These are phyloP conservation scores for Penicillium maclennaniae DNA, from an alignment of 495 filamentous ascomycete species.

Conservation along the genomic window DNA sequence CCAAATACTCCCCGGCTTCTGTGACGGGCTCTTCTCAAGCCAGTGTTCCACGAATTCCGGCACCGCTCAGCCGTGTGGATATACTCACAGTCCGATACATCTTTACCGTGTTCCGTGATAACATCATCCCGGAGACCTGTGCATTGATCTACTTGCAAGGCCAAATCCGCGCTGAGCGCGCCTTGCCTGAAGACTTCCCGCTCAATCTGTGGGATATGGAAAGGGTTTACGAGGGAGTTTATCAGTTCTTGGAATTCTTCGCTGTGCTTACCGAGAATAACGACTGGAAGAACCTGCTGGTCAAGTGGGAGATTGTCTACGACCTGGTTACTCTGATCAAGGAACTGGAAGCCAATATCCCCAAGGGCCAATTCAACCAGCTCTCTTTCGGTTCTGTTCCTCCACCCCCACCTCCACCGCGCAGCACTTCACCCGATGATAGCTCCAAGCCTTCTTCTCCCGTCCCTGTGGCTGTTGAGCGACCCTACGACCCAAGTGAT, in stretches of 20 bases:
- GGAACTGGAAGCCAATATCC: conserved; percentile 79
- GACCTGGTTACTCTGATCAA: conserved; percentile 82
- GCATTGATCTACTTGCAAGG: conserved; percentile 90
- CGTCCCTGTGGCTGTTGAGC: conserved; percentile 52
- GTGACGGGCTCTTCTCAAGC: conserved; percentile 40
- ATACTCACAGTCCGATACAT: conserved; percentile 78
- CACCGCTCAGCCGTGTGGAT: conserved; percentile 50
- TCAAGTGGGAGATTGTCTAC: conserved; percentile 82
- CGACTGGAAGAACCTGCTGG: conserved; percentile 64
- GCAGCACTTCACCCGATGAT: conserved; percentile 29
- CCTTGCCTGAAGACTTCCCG: conserved; percentile 76
- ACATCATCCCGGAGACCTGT: conserved; percentile 87
- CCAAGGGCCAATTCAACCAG: conserved; percentile 59
- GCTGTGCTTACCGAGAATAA: conserved; percentile 82
- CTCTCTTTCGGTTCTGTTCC: conserved; percentile 35
- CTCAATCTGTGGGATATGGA: conserved; percentile 97
- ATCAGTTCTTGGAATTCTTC: conserved; percentile 90
- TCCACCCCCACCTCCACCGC: conserved; percentile 23
- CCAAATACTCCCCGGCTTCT: conserved; percentile 55
- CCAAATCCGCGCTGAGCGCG: conserved; percentile 69
- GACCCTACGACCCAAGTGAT: conserved; percentile 53
- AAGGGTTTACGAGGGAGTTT: conserved; percentile 80
- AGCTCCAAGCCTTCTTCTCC: conserved; percentile 25
- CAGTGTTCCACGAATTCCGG: conserved; percentile 33
- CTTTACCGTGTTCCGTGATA: conserved; percentile 84